Conservation (phyloP, 108 stramenopile species). For the Conticribra guillardii region DNA sequence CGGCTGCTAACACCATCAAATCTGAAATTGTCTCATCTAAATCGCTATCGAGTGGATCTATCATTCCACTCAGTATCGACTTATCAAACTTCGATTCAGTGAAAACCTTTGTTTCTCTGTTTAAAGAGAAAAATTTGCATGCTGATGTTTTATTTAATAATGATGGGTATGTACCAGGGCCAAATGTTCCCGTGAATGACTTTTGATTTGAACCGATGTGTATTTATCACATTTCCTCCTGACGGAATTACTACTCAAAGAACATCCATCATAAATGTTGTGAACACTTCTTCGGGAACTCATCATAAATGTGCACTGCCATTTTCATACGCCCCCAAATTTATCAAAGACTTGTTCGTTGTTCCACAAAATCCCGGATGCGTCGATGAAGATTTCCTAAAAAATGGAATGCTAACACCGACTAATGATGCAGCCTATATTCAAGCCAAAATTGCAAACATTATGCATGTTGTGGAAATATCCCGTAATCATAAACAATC, state of each 20-base stretch:
- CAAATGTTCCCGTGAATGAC: conserved; percentile 22
- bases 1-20: conserved; percentile 24
- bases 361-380: conserved; percentile 31
- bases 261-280: conserved; percentile 30
- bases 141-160: conserved; percentile 40
- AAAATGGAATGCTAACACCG: conserved; percentile 9
- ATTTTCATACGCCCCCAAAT: conserved; percentile 13
- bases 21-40: conserved; percentile 19
- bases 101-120: conserved; percentile 18
- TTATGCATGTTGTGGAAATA: conserved; percentile 47
- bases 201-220: conserved; percentile 36
- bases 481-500: conserved; percentile 30
- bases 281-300: conserved; percentile 40
- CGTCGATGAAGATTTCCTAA: conserved; percentile 33
- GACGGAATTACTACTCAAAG: conserved; percentile 30
- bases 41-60: neutral
- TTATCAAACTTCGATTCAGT: conserved; percentile 43
- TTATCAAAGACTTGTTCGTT: too few relatives aligned
- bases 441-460: conserved; percentile 44
- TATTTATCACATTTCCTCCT: conserved; percentile 38
- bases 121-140: conserved; percentile 1
- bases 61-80: conserved; percentile 28
- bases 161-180: conserved; percentile 31
- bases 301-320: conserved; percentile 43
- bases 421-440: conserved; percentile 41